Evolutionary conservation across 2,329 filamentous ascomycete species (phyloP).

Genomic region (Pseudogymnoascus sp.): DNA sequence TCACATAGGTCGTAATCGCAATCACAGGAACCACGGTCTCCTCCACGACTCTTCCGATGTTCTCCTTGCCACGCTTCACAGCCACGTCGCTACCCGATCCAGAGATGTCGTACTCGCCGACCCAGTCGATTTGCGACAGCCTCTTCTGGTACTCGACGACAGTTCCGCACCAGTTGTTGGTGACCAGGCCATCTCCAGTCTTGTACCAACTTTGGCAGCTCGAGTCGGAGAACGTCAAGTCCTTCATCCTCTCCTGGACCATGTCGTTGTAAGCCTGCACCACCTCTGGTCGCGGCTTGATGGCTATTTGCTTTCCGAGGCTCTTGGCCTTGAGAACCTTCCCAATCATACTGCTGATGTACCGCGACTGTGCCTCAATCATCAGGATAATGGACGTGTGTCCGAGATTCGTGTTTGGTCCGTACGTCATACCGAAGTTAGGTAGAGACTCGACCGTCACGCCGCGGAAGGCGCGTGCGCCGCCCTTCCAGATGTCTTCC

Average conservation of each 20-base stretch:
- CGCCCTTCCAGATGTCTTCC: constrained; percentile 45
- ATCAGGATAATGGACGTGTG: constrained; percentile 54
- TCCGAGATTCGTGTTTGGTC: constrained; percentile 43
- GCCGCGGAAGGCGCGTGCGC: constrained; percentile 44
- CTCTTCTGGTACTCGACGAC: constrained; percentile 49
- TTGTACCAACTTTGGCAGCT: constrained; percentile 52
- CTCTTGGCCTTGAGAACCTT: constrained; percentile 40
- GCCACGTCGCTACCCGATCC: constrained; percentile 25
- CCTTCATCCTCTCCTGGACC: constrained; percentile 38
- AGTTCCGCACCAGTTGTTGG: constrained; percentile 49
- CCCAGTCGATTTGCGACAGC: constrained; percentile 35
- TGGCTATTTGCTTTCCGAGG: constrained; percentile 33
- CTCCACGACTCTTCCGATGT: constrained; percentile 31
- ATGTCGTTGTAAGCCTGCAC: constrained; percentile 39
- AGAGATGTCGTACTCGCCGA: constrained; percentile 36
- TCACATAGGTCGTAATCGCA: constrained; percentile 12
- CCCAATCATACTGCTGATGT: constrained; percentile 43
- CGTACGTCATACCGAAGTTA: constrained; percentile 52
- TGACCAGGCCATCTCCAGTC: constrained; percentile 44
- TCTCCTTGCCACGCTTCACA: constrained; percentile 22
- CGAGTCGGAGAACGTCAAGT: constrained; percentile 45
- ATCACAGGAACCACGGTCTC: constrained; percentile 27
- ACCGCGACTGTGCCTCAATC: constrained; percentile 51
- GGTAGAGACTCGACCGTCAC: constrained; percentile 44
- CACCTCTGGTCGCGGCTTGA: constrained; percentile 36